These are phyloP conservation scores for Picea abies DNA, from an alignment of 83 land plant genomes.

Conservation along the genomic window DNA sequence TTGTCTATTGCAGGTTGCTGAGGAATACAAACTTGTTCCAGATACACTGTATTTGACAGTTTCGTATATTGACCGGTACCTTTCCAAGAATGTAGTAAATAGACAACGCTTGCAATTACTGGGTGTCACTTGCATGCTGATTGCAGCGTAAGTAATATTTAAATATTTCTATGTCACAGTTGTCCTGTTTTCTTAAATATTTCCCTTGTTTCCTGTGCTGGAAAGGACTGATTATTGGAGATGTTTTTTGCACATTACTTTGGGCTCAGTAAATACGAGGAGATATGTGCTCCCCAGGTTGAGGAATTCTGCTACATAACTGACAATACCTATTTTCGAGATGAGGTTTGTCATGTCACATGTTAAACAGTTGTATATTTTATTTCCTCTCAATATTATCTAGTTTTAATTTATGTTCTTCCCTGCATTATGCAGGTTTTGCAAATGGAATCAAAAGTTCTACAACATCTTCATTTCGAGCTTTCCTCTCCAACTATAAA, in stretches of 20 bases:
- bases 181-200: background rate
- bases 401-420: conserved; percentile 7
- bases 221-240: background rate
- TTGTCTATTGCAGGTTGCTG: conserved; percentile 74
- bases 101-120: conserved; percentile 88
- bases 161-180: background rate
- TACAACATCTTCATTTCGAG: conserved; percentile 88
- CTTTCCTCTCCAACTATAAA: conserved; percentile 88
- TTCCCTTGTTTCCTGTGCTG: background rate
- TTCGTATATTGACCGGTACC: conserved; percentile 91
- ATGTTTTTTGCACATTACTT: background rate
- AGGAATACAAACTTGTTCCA: conserved; percentile 93
- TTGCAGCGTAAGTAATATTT: conserved; percentile 73
- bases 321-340: conserved; percentile 88
- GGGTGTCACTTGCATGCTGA: conserved; percentile 96
- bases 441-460: conserved; percentile 86
- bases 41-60: conserved; percentile 91
- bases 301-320: conserved; percentile 98
- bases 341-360: conserved; percentile 59
- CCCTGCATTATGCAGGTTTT: conserved; percentile 54
- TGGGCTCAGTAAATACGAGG: conserved; percentile 84
- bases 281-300: conserved; percentile 98
- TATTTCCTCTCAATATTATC: too few species aligned
- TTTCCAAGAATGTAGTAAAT: conserved; percentile 74
- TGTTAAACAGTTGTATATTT: background rate